phyloP scores from a whole-genome alignment of 129 eudicot genomes.

The Apium graveolens region DNA sequence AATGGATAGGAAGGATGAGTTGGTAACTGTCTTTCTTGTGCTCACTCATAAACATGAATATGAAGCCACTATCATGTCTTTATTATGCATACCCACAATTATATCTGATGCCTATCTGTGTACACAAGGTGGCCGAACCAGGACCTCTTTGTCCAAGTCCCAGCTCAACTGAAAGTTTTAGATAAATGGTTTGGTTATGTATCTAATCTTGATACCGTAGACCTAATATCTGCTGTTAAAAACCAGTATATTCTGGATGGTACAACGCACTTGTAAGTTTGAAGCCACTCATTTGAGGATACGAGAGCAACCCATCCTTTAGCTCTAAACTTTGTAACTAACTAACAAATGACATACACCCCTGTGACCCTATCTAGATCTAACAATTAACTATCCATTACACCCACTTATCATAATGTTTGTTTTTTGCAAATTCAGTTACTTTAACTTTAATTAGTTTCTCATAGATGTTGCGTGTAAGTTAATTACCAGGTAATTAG shows the following conservation, averaged over 20 bases:
- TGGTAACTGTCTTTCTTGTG: constrained; percentile 32
- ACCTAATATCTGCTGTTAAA: background rate
- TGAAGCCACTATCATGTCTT: background rate
- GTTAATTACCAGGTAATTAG: constrained; percentile 5
- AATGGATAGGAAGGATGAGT: constrained; percentile 48
- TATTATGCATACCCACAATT: background rate
- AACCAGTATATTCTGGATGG: constrained; percentile 1
- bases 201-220: background rate
- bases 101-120: too few species aligned
- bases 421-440: constrained; percentile 1
- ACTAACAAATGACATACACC: constrained; percentile 15
- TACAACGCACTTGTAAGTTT: constrained; percentile 15
- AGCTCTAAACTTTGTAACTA: constrained; percentile 18
- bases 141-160: too few species aligned
- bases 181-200: background rate
- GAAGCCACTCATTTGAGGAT: constrained; percentile 7
- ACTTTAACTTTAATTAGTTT: constrained; percentile 9
- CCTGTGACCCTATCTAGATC: constrained; percentile 2
- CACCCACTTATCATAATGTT: constrained; percentile 2
- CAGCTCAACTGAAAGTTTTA: too few species aligned
- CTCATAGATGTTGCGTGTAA: constrained; percentile 7
- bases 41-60: background rate
- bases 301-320: constrained; percentile 18
- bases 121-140: too few species aligned
- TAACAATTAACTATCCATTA: background rate